Percentiles rank a stretch among this genome's conserved stretches.
Evolutionary conservation across 2,329 filamentous ascomycete species (phyloP).

Genomic region (Diaporthe amygdali): DNA sequence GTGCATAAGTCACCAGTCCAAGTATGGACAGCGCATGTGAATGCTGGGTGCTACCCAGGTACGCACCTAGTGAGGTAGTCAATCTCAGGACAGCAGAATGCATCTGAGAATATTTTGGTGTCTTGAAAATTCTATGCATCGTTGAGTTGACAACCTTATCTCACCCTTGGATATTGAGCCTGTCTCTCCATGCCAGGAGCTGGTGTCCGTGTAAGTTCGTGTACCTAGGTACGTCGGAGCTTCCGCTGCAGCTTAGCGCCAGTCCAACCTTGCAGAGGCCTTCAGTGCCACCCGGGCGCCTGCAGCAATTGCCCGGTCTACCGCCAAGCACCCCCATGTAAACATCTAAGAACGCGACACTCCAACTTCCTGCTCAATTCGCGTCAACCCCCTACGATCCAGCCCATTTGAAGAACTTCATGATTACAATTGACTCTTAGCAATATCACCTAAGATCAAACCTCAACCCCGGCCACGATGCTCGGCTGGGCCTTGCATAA

Average conservation of each 20-base stretch:
- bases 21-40: not conserved
- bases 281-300: not conserved
- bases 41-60: too few species aligned
- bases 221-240: not conserved
- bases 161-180: not conserved
- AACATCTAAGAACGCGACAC: constrained; percentile 16
- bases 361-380: not conserved
- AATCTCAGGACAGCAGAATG: too few species aligned
- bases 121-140: too few species aligned
- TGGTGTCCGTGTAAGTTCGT: not conserved
- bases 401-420: constrained; percentile 23
- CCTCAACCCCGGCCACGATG: constrained; percentile 42
- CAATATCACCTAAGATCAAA: not conserved
- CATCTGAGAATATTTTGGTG: not conserved
- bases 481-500: constrained; percentile 63
- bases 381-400: constrained; percentile 31
- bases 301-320: not conserved
- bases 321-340: constrained; percentile 18
- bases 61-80: too few species aligned
- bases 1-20: not conserved
- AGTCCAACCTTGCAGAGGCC: not conserved
- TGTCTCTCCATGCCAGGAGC: not conserved
- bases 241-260: constrained; percentile 11
- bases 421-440: constrained; percentile 16
- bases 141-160: not conserved